A percentile compares a stretch with the other conserved stretches of the same genome.
phyloP scores from a whole-genome alignment of 768 basidiomycete genomes.

The Lactifluus subvellereus region DNA sequence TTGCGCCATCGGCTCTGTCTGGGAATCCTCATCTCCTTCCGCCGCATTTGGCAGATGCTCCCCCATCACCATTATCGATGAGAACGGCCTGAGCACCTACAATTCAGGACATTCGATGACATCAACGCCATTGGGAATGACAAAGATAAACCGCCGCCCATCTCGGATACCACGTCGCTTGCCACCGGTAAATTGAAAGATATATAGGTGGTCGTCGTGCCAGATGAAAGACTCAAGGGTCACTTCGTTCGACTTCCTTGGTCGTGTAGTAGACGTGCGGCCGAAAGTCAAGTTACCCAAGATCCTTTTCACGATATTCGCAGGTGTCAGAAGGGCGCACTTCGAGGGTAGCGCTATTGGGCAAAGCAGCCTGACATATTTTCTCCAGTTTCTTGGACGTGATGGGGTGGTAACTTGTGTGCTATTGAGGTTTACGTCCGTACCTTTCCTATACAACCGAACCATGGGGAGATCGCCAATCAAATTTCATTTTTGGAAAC shows the following conservation, averaged over 20 bases:
- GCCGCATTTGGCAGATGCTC: too few species aligned
- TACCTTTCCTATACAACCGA: too few species aligned
- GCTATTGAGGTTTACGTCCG: neutral
- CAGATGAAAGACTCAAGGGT: neutral
- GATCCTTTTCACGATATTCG: neutral
- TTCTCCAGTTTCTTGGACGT: neutral
- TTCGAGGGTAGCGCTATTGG: neutral
- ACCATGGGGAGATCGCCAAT: neutral
- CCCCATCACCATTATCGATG: too few species aligned
- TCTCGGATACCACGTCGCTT: neutral
- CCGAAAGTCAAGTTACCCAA: neutral
- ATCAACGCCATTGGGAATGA: too few species aligned
- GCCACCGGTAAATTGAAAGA: neutral
- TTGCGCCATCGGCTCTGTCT: too few species aligned
- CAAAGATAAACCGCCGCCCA: too few species aligned
- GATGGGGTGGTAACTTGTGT: neutral
- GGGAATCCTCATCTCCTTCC: too few species aligned
- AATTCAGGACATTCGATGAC: too few species aligned
- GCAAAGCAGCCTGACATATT: neutral
- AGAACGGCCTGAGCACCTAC: too few species aligned
- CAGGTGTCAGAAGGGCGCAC: neutral
- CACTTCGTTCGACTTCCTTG: neutral
- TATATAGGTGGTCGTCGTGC: neutral
- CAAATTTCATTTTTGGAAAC: neutral
- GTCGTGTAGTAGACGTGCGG: neutral